Base-by-base conservation (phyloP, 192 early-diverging fungal species). In the Pecoramyces ruminantium region DNA sequence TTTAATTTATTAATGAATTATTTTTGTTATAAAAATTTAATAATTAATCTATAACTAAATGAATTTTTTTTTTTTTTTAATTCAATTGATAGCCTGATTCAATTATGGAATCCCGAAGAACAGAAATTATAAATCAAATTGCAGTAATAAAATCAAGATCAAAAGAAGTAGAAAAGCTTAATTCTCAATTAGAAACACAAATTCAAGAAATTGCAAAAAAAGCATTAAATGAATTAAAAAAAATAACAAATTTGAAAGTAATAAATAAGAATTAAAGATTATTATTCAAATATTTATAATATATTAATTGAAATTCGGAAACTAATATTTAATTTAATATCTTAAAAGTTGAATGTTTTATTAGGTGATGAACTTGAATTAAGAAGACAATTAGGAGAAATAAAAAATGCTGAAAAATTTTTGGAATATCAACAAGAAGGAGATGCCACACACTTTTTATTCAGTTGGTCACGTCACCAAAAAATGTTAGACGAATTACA, bases 361-460 rank as follows among this genome's bases (percentile, higher is more conserved):
- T 83, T 83, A 28, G 88, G 89, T 42, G 90, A 91, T 81, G 89
- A 91, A 81, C 80, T 86, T 28, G 90, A 91, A 77, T 83, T 91
- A 27, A 82, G 83, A 38, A 83, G 90, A 5, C 90, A 91, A 77
- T 29, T 87, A 21, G 84, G 78, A 40, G 90, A 91, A 83, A 88
- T 90, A 30, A 86, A 86, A 17, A 84, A 86, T 16, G 78, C 91
- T n/a, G 90, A 91, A 81, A 84, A 86, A 16, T 91, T 91, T 78
- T 58, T 91, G 58, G 79, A 81, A 29, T 91, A 91, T 82, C 87
- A 87, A 80, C 86, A 89, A 81, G 78, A 83, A 77, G 90, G 90
- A 39, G 89, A 90, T 81, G 86, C 89, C 1, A 91, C 86, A 14
- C 83, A 85, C 15, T 91, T 87, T 83, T 79, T 91, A 38, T 90